Percentiles rank a stretch among this genome's conserved stretches.
phyloP scores from a whole-genome alignment of 768 basidiomycete genomes.

The Pisolithus sp. region DNA sequence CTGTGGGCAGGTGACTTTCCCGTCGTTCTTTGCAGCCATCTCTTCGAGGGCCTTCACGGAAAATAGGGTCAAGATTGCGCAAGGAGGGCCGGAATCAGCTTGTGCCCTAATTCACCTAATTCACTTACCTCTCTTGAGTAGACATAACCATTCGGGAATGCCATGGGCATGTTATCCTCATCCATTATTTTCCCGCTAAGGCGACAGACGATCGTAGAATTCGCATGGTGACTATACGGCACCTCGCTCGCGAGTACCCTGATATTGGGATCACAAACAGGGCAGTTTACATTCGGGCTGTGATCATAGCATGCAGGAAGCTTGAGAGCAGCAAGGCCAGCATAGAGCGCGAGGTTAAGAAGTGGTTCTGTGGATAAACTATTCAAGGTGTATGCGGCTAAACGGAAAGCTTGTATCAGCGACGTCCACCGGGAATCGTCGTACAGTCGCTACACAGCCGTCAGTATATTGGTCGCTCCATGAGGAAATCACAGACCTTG shows the following conservation, averaged over 20 bases:
- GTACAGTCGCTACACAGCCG: conserved; percentile 63
- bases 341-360: conserved; percentile 82
- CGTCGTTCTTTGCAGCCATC: conserved; percentile 77
- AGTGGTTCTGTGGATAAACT: conserved; percentile 83
- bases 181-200: conserved; percentile 94
- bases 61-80: not conserved
- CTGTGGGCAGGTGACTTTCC: conserved; percentile 78
- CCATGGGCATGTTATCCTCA: conserved; percentile 88
- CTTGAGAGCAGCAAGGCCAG: conserved; percentile 87
- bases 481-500: conserved; percentile 46
- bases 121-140: conserved; percentile 82
- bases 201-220: conserved; percentile 90
- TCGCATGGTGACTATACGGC: conserved; percentile 88
- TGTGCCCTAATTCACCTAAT: conserved; percentile 3
- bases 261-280: conserved; percentile 77
- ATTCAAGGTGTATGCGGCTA: conserved; percentile 82
- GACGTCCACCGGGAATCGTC: conserved; percentile 70
- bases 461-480: conserved; percentile 9
- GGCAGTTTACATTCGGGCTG: conserved; percentile 79
- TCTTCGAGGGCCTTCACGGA: conserved; percentile 66
- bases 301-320: conserved; percentile 74
- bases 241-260: conserved; percentile 78
- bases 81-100: conserved; percentile 9
- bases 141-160: conserved; percentile 84
- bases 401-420: conserved; percentile 73